Evolutionary conservation across 2,329 filamentous ascomycete species (phyloP).

Genomic region (Aspergillus amoenus): DNA sequence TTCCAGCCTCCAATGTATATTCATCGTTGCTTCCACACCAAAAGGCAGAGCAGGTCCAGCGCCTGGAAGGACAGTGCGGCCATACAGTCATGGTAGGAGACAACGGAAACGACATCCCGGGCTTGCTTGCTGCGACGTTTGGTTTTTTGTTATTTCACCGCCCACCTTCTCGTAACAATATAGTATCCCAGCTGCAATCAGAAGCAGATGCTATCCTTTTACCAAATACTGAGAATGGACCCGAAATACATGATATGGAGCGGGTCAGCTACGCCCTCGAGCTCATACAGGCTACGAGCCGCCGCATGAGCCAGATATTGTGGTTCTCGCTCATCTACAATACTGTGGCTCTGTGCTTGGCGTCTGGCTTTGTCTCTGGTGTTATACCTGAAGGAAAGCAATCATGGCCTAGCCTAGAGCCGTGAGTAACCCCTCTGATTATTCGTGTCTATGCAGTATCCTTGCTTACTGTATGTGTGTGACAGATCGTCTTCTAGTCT

Average conservation of each 20-base stretch:
- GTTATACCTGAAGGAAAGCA: no score
- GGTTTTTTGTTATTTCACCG: background rate
- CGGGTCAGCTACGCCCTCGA: background rate
- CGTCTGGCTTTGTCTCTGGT: background rate
- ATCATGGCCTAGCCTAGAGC: background rate
- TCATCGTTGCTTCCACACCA: background rate
- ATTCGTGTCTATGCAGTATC: background rate
- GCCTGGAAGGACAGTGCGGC: background rate
- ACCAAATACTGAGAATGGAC: background rate
- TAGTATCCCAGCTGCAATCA: background rate
- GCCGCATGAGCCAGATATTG: background rate
- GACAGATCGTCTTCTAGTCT: background rate
- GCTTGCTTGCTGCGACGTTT: background rate
- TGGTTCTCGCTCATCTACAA: background rate
- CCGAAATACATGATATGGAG: background rate
- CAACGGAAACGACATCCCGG: background rate
- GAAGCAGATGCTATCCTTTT: background rate
- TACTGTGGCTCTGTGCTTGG: background rate
- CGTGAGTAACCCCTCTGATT: background rate
- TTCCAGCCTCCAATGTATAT: background rate
- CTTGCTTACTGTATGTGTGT: background rate
- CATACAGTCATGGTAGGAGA: background rate
- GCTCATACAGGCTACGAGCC: background rate
- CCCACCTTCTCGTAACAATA: background rate
- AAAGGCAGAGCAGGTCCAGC: background rate